phyloP scores from a whole-genome alignment of 805 yeast genomes.

The Ogataea angusta region DNA sequence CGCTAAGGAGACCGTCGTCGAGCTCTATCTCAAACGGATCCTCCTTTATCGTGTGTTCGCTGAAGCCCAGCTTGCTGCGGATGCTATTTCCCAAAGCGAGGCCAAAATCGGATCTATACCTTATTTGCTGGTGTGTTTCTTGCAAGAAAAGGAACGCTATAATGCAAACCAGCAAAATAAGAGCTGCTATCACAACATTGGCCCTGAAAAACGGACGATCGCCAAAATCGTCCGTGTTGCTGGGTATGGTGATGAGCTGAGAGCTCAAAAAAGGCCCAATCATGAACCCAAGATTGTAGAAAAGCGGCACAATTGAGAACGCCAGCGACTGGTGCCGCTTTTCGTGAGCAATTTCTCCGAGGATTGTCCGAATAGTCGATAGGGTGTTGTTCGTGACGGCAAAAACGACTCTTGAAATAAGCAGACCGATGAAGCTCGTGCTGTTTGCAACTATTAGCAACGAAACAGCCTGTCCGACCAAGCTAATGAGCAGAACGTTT shows the following conservation, averaged over 20 bases:
- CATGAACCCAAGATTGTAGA: constrained; percentile 58
- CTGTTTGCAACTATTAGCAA: constrained; percentile 52
- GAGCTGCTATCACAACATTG: constrained; percentile 40
- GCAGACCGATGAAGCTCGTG: constrained; percentile 48
- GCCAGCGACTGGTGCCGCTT: constrained; percentile 60
- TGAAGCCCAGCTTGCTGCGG: constrained; percentile 21
- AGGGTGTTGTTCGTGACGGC: constrained; percentile 62
- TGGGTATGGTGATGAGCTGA: constrained; percentile 35
- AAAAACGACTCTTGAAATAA: constrained; percentile 48
- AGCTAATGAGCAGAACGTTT: constrained; percentile 50
- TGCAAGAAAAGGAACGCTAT: background rate
- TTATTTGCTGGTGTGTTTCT: background rate
- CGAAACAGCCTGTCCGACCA: constrained; percentile 47
- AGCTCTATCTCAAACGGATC: too few species aligned
- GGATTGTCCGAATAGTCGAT: constrained; percentile 55
- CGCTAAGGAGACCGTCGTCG: too few species aligned
- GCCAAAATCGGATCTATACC: background rate
- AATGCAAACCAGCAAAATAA: constrained; percentile 34
- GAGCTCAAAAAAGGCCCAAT: constrained; percentile 47
- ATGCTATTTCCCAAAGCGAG: background rate
- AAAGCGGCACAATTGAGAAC: constrained; percentile 56
- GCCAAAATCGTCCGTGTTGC: constrained; percentile 26
- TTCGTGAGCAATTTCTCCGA: constrained; percentile 59
- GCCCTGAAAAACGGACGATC: constrained; percentile 50
- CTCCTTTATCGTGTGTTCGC: constrained; percentile 10